Percentiles rank a stretch among this genome's conserved stretches.
Evolutionary conservation across 345 rosid genomes (phyloP).

Genomic region (Brassica cretica): DNA sequence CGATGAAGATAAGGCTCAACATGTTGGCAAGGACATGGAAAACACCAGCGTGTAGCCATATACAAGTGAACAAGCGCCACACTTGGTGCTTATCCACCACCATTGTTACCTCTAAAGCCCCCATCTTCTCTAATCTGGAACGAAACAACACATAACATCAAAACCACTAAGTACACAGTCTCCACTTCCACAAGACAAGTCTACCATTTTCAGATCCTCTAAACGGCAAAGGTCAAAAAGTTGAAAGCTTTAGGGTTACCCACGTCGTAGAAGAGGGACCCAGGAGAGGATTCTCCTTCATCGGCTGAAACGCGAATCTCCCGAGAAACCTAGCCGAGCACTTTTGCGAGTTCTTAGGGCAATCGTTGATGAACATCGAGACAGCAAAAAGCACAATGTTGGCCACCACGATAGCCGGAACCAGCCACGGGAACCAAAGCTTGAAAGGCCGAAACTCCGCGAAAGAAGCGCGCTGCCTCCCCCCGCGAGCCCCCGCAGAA

Average conservation of each 20-base stretch:
- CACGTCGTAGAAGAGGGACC: constrained; percentile 90
- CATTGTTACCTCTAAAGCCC: constrained; percentile 59
- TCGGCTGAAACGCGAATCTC: constrained; percentile 80
- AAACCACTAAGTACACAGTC: neutral
- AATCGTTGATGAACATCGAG: constrained; percentile 81
- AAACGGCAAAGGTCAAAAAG: neutral
- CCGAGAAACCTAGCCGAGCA: constrained; percentile 72
- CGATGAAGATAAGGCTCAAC: constrained; percentile 87
- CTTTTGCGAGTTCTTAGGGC: constrained; percentile 56
- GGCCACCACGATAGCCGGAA: constrained; percentile 65
- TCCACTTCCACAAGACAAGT: too few relatives aligned
- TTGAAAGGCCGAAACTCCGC: constrained; percentile 55
- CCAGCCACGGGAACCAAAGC: constrained; percentile 76
- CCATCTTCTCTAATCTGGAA: constrained; percentile 80
- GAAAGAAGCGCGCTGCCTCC: constrained; percentile 22
- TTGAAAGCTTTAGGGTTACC: constrained; percentile 30
- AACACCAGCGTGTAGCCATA: constrained; percentile 98
- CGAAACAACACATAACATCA: neutral
- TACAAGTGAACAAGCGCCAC: constrained; percentile 84
- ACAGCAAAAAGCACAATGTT: constrained; percentile 56
- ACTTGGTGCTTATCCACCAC: constrained; percentile 59
- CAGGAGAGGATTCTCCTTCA: constrained; percentile 87
- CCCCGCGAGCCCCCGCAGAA: constrained; percentile 14
- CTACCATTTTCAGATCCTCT: neutral
- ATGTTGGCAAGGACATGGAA: constrained; percentile 89